phyloP scores from a whole-genome alignment of 2,329 filamentous ascomycete genomes.

The Stagonosporopsis rhizophila region DNA sequence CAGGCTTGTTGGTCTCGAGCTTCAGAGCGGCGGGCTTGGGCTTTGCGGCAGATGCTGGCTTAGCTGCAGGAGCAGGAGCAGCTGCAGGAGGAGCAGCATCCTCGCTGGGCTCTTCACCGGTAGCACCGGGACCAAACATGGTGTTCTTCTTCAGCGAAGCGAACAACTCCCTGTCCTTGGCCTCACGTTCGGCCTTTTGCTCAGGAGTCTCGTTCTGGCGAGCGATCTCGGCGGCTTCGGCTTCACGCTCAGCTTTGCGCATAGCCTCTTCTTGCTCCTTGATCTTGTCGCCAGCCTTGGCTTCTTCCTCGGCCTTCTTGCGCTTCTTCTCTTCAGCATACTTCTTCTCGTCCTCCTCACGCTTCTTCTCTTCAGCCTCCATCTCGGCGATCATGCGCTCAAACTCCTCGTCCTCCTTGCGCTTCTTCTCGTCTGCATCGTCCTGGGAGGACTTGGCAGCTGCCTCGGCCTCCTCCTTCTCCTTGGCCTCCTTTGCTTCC shows the following conservation, averaged over 20 bases:
- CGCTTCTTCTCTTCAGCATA: conserved; percentile 74
- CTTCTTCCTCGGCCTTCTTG: conserved; percentile 65
- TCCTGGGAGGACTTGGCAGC: conserved; percentile 53
- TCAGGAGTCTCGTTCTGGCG: conserved; percentile 52
- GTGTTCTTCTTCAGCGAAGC: conserved; percentile 58
- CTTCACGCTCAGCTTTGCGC: conserved; percentile 57
- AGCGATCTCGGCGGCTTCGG: conserved; percentile 56
- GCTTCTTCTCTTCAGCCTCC: conserved; percentile 53
- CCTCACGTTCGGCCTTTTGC: conserved; percentile 51
- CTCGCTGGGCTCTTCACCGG: conserved; percentile 33
- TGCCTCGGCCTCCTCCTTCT: conserved; percentile 52
- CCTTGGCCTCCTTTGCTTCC: conserved; percentile 42
- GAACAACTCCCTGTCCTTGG: conserved; percentile 50
- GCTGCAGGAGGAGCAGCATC: conserved; percentile 58
- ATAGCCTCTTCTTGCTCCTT: conserved; percentile 62
- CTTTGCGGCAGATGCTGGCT: conserved; percentile 64
- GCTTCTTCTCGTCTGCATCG: conserved; percentile 46
- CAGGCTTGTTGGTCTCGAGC: conserved; percentile 81
- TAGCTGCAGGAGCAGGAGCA: conserved; percentile 33
- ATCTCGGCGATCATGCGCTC: conserved; percentile 71
- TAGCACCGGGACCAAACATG: conserved; percentile 55
- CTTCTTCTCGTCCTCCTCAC: conserved; percentile 73
- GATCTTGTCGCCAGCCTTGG: conserved; percentile 55
- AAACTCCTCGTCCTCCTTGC: conserved; percentile 53
- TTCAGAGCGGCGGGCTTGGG: conserved; percentile 89